Evolutionary conservation across 371 early-diverging fungal genomes (phyloP).

Genomic region (Mortierella sp.): DNA sequence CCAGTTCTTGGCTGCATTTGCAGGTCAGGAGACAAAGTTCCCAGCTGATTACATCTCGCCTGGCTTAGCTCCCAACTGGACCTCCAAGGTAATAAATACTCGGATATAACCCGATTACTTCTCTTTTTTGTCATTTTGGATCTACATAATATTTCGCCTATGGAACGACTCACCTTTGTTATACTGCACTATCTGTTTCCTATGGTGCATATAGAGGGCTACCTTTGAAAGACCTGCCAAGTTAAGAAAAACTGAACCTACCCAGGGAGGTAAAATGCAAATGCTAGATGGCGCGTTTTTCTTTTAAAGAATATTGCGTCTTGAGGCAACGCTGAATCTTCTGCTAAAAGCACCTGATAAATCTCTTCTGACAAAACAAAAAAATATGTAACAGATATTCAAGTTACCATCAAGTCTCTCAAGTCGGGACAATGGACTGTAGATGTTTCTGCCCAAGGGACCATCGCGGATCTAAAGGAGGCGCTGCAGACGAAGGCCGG

Average conservation of each 20-base stretch:
- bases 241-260: conserved; percentile 19
- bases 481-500: conserved; percentile 38
- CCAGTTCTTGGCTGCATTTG: conserved; percentile 45
- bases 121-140: too few relatives aligned
- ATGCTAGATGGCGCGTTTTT: neutral
- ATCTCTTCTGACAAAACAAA: conserved; percentile 1
- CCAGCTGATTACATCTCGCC: conserved; percentile 32
- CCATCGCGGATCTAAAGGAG: conserved; percentile 35
- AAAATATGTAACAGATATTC: conserved; percentile 22
- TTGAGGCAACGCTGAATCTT: neutral
- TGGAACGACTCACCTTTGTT: too few relatives aligned
- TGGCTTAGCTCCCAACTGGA: conserved; percentile 39
- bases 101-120: too few relatives aligned
- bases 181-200: neutral
- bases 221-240: conserved; percentile 45
- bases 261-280: conserved; percentile 29
- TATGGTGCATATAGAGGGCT: conserved; percentile 21
- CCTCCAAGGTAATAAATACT: conserved; percentile 42
- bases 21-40: conserved; percentile 29
- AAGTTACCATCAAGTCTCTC: conserved; percentile 54
- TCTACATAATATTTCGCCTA: too few relatives aligned
- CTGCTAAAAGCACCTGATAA: neutral
- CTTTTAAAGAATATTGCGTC: neutral
- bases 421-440: conserved; percentile 53
- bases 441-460: conserved; percentile 41